Evolutionary conservation across 2,329 filamentous ascomycete species (phyloP).

Genomic region (Pyrenophora seminiperda): DNA sequence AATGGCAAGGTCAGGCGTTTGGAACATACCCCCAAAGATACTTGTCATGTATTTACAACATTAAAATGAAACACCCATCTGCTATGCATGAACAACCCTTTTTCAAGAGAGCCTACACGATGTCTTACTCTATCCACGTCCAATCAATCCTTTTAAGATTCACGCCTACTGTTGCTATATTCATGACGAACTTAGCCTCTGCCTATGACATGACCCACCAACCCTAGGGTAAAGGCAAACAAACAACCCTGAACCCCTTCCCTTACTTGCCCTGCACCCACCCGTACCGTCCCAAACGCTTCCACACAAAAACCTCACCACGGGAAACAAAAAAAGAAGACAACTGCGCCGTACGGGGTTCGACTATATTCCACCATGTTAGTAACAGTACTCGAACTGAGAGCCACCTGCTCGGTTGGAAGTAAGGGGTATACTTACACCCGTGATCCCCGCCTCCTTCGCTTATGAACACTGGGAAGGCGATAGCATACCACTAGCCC

Average conservation of each 20-base stretch:
- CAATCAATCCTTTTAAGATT: too few species aligned
- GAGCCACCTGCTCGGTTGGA: background rate
- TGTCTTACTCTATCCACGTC: background rate
- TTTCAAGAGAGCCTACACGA: background rate
- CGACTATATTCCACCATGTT: slow-evolving; percentile 7
- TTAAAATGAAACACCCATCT: slow-evolving; percentile 4
- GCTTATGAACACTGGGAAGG: slow-evolving; percentile 40
- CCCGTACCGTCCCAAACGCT: background rate
- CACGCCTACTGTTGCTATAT: too few species aligned
- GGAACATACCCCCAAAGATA: background rate
- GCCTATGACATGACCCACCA: background rate
- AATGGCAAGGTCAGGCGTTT: slow-evolving; percentile 14
- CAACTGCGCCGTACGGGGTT: slow-evolving; percentile 25
- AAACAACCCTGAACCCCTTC: background rate
- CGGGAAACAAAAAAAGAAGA: slow-evolving; percentile 15
- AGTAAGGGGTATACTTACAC: slow-evolving; percentile 33
- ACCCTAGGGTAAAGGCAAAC: too few species aligned
- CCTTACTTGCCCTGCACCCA: background rate
- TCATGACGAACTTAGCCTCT: too few species aligned
- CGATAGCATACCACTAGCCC: slow-evolving; percentile 49
- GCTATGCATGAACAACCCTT: background rate
- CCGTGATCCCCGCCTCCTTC: slow-evolving; percentile 35
- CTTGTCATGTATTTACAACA: background rate
- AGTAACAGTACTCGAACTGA: slow-evolving; percentile 6
- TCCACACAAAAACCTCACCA: background rate